Base-by-base conservation (phyloP, 2,329 filamentous ascomycete species). In the Pseudogymnoascus sp. region DNA sequence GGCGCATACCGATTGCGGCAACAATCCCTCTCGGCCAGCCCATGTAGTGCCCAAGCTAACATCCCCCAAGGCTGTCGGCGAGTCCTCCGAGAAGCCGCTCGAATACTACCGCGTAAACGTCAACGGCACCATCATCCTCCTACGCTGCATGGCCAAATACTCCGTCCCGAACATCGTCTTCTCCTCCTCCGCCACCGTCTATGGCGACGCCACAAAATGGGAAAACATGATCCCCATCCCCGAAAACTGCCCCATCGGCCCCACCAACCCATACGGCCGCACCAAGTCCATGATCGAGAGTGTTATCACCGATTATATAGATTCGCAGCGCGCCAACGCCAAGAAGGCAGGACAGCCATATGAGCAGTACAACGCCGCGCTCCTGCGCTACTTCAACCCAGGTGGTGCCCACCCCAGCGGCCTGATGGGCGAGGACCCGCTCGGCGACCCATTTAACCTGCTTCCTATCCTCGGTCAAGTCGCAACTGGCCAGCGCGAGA, bases 21-120 rank as follows among this genome's bases (percentile, higher is more conserved):
- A 33, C 28, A 35, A 3, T 5, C 33, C 5, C 14, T 6, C 23
- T 31, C 8, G 25, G n/a, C 4, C 25, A 11, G 5, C 10, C 25
- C 23, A n/a, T 18, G 16, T 35, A 6, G 33, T 35, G 8, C 62
- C 18, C 33, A 6, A 18, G 59, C 64, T 66, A 37, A 67, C 61
- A 63, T 1, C 16, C 64, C n/a, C 70, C 44, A 4, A 95, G 91
- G 93, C 95, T 56, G 94, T 99, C 65, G 94, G 94, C 73, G 93
- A 99, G 79, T 97, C 93, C 62, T 86, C 84, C 72, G 91, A 96
- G 77, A 95, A 91, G 67, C 94, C 94, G 53, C 86, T 97, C 73
- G 92, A 97, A 78, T 99, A 99, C 85, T 99, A 97, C 83, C 85
- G 89, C 70, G 90, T 96, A 81, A 99, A 99, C 75, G 94, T 97